These are phyloP conservation scores for Acacia pycnantha DNA, from an alignment of 331 rosid species.

Conservation along the genomic window DNA sequence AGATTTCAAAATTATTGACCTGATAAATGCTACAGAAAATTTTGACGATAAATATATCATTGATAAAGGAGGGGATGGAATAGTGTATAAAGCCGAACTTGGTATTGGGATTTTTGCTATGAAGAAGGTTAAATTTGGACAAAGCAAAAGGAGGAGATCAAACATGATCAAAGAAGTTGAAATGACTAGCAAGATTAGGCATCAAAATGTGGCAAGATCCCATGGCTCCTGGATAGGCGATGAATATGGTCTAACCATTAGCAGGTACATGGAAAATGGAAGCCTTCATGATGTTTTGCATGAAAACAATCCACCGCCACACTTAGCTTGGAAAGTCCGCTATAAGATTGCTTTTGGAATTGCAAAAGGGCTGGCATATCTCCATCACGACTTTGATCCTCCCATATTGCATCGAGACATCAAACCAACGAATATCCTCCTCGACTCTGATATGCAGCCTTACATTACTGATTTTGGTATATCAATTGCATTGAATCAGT, in stretches of 20 bases:
- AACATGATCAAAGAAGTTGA: constrained; percentile 59
- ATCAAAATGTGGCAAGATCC: constrained; percentile 52
- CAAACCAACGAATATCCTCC: constrained; percentile 66
- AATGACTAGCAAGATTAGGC: constrained; percentile 50
- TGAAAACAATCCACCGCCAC: constrained; percentile 42
- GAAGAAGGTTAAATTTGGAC: constrained; percentile 52
- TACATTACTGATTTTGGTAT: constrained; percentile 63
- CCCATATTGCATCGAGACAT: constrained; percentile 65
- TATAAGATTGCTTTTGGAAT: constrained; percentile 59
- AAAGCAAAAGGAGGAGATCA: constrained; percentile 20
- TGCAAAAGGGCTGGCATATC: constrained; percentile 67
- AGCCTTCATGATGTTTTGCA: constrained; percentile 73
- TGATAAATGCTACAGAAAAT: neutral
- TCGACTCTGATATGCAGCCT: constrained; percentile 72
- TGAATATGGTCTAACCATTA: constrained; percentile 55
- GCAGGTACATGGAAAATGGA: constrained; percentile 59
- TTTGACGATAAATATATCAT: neutral
- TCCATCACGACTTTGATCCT: constrained; percentile 61
- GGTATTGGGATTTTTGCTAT: constrained; percentile 36
- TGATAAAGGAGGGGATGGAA: neutral
- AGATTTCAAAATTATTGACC: neutral
- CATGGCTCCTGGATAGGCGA: constrained; percentile 47
- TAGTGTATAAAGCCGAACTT: neutral
- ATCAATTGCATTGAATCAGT: constrained; percentile 52
- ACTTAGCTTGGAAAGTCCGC: constrained; percentile 54